Conservation (phyloP, 371 early-diverging fungal species). For the Mortierella sp. region DNA sequence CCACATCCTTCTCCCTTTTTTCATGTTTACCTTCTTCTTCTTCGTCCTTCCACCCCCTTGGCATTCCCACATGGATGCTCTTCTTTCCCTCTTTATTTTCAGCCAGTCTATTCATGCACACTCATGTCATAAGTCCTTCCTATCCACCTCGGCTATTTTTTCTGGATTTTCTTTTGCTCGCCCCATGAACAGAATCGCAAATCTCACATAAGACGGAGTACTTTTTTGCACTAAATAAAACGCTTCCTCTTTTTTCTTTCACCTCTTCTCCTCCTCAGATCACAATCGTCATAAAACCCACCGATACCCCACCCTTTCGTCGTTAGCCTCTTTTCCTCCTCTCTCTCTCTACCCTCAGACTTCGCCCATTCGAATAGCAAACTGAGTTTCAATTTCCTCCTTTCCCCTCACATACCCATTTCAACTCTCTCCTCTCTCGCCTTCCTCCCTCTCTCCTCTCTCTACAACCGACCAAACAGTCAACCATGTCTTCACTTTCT, state of each 20-base stretch:
- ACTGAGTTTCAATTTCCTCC: neutral
- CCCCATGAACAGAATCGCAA: neutral
- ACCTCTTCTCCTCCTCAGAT: too few relatives aligned
- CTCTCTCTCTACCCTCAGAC: neutral
- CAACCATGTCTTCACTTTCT: slow-evolving; percentile 32
- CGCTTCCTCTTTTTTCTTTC: neutral
- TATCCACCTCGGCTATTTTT: neutral
- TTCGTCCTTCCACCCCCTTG: slow-evolving; percentile 5
- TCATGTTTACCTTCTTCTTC: slow-evolving; percentile 5
- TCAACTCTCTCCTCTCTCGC: neutral
- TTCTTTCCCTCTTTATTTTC: neutral
- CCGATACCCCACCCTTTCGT: neutral
- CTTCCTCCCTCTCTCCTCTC: neutral
- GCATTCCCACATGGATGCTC: slow-evolving; percentile 15
- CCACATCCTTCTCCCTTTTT: neutral
- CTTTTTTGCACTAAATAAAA: neutral
- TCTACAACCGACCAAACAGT: neutral
- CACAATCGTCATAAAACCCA: neutral
- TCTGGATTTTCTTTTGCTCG: neutral
- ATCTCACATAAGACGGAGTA: neutral
- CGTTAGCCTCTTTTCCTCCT: neutral
- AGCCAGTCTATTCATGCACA: neutral
- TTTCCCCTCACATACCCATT: neutral
- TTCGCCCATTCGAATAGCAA: neutral
- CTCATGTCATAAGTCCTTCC: neutral